phyloP scores from a whole-genome alignment of 1,139 yeast genomes.

The Hemisphaericaspora subhashii region DNA sequence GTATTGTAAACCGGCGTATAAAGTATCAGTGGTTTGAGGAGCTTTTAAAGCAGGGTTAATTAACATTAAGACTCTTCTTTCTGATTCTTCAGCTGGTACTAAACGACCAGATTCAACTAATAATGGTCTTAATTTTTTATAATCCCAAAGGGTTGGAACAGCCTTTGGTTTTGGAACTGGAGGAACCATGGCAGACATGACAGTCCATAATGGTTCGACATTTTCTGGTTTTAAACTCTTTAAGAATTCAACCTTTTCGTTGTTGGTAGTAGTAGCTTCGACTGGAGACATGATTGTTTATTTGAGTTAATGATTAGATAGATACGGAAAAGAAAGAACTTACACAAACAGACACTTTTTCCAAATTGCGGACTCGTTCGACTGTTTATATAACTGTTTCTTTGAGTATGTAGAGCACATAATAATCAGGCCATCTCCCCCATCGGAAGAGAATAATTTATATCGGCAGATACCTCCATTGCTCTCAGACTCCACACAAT shows the following conservation, averaged over 20 bases:
- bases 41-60: slow-evolving; percentile 20
- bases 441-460: too few relatives aligned
- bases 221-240: slow-evolving; percentile 15
- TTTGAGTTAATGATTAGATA: background rate
- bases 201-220: slow-evolving; percentile 23
- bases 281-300: slow-evolving; percentile 8
- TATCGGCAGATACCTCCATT: too few relatives aligned
- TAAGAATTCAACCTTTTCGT: slow-evolving; percentile 13
- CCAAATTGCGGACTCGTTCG: too few relatives aligned
- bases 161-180: slow-evolving; percentile 22
- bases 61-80: slow-evolving; percentile 22
- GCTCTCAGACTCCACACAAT: too few relatives aligned
- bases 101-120: slow-evolving; percentile 19
- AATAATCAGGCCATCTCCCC: too few relatives aligned
- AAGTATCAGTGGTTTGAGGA: slow-evolving; percentile 24
- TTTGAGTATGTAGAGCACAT: too few relatives aligned
- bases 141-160: slow-evolving; percentile 19
- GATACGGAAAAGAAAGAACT: background rate
- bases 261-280: slow-evolving; percentile 1
- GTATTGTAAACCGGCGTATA: slow-evolving; percentile 23
- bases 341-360: too few relatives aligned
- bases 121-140: slow-evolving; percentile 18
- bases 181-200: slow-evolving; percentile 24
- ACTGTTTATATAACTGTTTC: too few relatives aligned
- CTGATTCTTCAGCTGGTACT: slow-evolving; percentile 21